Conservation (phyloP, 2,329 filamentous ascomycete species). For the Aureobasidium sp. region DNA sequence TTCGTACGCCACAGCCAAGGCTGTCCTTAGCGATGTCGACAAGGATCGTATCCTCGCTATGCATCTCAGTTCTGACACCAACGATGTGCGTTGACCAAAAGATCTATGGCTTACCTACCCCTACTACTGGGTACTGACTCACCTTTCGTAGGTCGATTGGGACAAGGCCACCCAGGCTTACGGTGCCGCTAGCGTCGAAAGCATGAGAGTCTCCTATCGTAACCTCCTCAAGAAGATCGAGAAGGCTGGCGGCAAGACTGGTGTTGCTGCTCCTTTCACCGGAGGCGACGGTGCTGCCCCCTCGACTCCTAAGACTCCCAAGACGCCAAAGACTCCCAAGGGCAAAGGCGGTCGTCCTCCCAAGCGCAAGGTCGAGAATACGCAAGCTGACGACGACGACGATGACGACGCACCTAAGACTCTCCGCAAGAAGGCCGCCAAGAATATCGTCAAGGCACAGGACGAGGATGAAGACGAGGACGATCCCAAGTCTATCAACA, state of each 20-base stretch:
- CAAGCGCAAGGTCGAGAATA: slow-evolving; percentile 15
- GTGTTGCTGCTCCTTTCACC: background rate
- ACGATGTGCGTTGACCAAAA: slow-evolving; percentile 12
- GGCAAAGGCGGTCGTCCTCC: background rate
- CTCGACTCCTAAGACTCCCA: slow-evolving; percentile 9
- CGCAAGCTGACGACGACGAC: background rate
- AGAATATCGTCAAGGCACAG: background rate
- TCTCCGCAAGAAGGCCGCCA: slow-evolving; percentile 7
- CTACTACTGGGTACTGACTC: background rate
- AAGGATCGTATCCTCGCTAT: slow-evolving; percentile 26
- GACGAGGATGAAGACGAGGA: background rate
- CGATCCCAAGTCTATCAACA: background rate
- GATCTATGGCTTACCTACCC: background rate
- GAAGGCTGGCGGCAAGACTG: slow-evolving; percentile 20
- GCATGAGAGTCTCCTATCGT: slow-evolving; percentile 21
- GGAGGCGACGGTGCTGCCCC: background rate
- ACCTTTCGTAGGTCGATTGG: slow-evolving; percentile 23
- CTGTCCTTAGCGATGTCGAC: slow-evolving; percentile 22
- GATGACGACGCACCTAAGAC: background rate
- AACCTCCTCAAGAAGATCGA: slow-evolving; percentile 26
- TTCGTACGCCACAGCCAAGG: slow-evolving; percentile 23
- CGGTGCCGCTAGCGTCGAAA: slow-evolving; percentile 21
- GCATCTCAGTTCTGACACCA: slow-evolving; percentile 20
- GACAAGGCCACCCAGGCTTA: slow-evolving; percentile 23
- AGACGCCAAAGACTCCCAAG: slow-evolving; percentile 7